phyloP scores from a whole-genome alignment of 805 yeast genomes.

The Kodamaea kakaduensis region DNA sequence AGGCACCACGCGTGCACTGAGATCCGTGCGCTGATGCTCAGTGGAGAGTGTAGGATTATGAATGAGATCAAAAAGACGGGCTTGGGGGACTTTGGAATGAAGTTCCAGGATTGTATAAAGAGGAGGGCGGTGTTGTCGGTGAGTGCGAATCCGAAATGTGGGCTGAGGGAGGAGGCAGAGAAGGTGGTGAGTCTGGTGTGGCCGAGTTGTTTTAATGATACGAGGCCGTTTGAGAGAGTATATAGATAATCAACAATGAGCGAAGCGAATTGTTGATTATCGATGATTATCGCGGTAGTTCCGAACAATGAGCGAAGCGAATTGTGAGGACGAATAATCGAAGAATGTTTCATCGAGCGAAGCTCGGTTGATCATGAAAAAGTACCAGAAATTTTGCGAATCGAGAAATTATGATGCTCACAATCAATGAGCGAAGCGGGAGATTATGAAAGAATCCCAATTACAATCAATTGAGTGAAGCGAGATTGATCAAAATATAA shows the following conservation, averaged over 20 bases:
- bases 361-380: too few species aligned
- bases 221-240: constrained; percentile 92
- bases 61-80: constrained; percentile 68
- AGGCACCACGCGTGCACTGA: constrained; percentile 97
- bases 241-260: constrained; percentile 47
- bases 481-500: too few species aligned
- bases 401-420: too few species aligned
- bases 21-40: constrained; percentile 84
- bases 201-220: constrained; percentile 89
- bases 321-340: too few species aligned
- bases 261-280: too few species aligned
- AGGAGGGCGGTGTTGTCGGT: constrained; percentile 88
- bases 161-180: constrained; percentile 67
- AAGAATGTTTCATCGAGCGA: too few species aligned
- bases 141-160: constrained; percentile 79
- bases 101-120: constrained; percentile 87
- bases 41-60: constrained; percentile 93
- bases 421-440: too few species aligned
- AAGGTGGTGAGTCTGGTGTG: constrained; percentile 82
- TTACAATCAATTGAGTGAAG: too few species aligned
- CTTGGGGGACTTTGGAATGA: constrained; percentile 56
- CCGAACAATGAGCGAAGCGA: too few species aligned
- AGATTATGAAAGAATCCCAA: too few species aligned
- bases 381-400: too few species aligned
- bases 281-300: too few species aligned